Base-by-base conservation (phyloP, 2,329 filamentous ascomycete genomes). In the Apiospora saccharicola region DNA sequence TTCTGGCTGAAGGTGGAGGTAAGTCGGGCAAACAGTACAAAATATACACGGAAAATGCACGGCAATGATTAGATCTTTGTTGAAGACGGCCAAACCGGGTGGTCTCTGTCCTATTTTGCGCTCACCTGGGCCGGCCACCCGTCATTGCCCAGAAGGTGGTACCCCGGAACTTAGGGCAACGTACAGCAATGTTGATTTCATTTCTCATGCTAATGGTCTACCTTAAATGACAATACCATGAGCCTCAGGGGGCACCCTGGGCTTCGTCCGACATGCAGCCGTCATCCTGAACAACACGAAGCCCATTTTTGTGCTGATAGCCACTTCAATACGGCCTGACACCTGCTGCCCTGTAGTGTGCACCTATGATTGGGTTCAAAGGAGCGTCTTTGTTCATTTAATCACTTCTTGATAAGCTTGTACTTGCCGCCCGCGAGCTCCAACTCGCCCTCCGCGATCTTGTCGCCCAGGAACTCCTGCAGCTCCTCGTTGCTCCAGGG, bases 401-500 rank as follows among this genome's bases (percentile, higher is more conserved):
- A 8, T 67, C 47, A 90, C 80, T 90, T 91, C 83, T 89, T 91
- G 13, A 84, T 81, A 74, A 92, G 83, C 80, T 89, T 90, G 83
- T 95, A 95, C 83, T 91, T 93, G 51, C 92, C 92, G 6, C 91
- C 91, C 72, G 79, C 86, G 78, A 91, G 87, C 82, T 95, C 93
- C 78, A 97, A 82, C 77, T 90, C 90, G 43, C 91, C 91, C 57
- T 89, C 90, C 7, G 86, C 85, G n/a, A 96, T 91, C 89, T 97
- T 95, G 73, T 92, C 90, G 12, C 85, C 89, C 72, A 98, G 83
- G 80, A 98, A 93, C 81, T 93, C 93, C 77, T 91, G 90, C 74
- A 98, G 83, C 83, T 98, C 95, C 80, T 98, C 95, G 78, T 94
- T 94, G 74, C 92, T 94, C 88, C 94, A 98, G 0, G 94, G 90